Conservation (phyloP, 106 monocot genomes). For the Vanilla planifolia region DNA sequence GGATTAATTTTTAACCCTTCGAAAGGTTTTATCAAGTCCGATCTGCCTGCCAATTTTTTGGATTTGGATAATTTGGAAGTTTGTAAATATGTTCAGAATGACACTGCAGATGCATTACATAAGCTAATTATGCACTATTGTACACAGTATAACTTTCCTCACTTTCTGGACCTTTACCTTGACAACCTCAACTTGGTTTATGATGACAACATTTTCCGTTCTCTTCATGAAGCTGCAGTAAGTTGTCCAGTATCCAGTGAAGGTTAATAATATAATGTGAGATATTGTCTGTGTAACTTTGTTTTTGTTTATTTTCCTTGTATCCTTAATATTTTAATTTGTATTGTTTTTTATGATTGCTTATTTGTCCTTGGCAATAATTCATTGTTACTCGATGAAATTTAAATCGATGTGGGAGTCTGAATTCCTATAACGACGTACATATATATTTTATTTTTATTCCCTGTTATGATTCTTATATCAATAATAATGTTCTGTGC, state of each 20-base stretch:
- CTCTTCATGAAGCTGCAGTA: slow-evolving; percentile 68
- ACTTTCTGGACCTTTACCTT: slow-evolving; percentile 79
- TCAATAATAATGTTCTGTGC: no score
- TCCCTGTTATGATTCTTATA: no score
- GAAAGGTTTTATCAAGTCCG: background rate
- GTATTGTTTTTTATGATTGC: background rate
- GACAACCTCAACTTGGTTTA: slow-evolving; percentile 57
- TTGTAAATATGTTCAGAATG: slow-evolving; percentile 11
- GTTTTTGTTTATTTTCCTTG: slow-evolving; percentile 1
- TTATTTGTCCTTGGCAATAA: background rate
- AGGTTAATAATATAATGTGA: slow-evolving; percentile 10
- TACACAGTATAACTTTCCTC: slow-evolving; percentile 53
- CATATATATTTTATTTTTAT: no score
- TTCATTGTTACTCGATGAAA: no score
- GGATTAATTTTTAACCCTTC: slow-evolving; percentile 33
- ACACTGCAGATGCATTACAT: slow-evolving; percentile 48
- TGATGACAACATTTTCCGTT: slow-evolving; percentile 38
- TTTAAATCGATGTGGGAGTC: background rate
- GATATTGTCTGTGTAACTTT: slow-evolving; percentile 11
- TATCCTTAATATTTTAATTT: background rate
- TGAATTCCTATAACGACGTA: no score
- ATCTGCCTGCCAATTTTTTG: slow-evolving; percentile 15
- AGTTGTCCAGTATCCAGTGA: slow-evolving; percentile 26
- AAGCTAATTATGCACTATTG: slow-evolving; percentile 61
- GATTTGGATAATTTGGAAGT: slow-evolving; percentile 24